These are phyloP conservation scores for Geotrichum aggregatum DNA, from an alignment of 1,139 yeast genomes.

Conservation along the genomic window DNA sequence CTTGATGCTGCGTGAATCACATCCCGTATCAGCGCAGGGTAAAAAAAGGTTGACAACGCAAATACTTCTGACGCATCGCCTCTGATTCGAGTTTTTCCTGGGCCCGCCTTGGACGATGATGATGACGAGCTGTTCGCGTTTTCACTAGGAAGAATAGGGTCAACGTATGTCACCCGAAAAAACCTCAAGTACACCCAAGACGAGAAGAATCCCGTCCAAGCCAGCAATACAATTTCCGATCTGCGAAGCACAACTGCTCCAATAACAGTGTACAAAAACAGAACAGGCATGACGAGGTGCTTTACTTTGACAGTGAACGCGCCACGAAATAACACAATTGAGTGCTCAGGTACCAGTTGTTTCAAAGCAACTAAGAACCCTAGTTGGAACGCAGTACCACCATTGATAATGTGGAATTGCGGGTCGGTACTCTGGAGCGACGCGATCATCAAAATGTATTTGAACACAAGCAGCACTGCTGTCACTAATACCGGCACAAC, in stretches of 20 bases:
- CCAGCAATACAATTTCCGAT: constrained; percentile 46
- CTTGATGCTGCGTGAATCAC: constrained; percentile 53
- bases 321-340: constrained; percentile 63
- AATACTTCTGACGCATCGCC: constrained; percentile 94
- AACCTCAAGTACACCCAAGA: constrained; percentile 77
- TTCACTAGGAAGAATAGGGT: constrained; percentile 33
- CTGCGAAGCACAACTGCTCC: constrained; percentile 25
- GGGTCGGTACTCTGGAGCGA: constrained; percentile 23
- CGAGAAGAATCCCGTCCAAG: constrained; percentile 61
- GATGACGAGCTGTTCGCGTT: constrained; percentile 24
- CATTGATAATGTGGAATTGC: constrained; percentile 49
- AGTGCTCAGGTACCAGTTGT: constrained; percentile 86
- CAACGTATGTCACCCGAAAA: constrained; percentile 49
- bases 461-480: constrained; percentile 37
- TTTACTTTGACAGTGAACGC: constrained; percentile 59
- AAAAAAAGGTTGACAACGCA: constrained; percentile 68
- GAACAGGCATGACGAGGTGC: constrained; percentile 63
- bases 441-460: constrained; percentile 38
- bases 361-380: constrained; percentile 82
- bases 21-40: constrained; percentile 59
- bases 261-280: constrained; percentile 43
- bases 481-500: constrained; percentile 56
- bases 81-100: constrained; percentile 41
- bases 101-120: constrained; percentile 18
- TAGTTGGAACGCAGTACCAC: constrained; percentile 65